Base-by-base conservation (phyloP, 345 rosid species). In the Hypericum androsaemum region DNA sequence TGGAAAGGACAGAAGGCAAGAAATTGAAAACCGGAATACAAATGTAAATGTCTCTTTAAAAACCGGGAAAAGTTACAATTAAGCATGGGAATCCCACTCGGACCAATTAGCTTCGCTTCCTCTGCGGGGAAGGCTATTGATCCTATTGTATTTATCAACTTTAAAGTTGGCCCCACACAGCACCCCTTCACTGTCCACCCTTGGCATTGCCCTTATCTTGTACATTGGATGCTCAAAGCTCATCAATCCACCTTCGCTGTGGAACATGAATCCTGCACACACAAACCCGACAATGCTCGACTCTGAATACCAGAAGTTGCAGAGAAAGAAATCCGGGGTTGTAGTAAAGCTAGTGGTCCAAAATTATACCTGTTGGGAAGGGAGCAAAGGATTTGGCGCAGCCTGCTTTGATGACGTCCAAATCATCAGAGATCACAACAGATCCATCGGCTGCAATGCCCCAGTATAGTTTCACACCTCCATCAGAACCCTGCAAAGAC, bases 321-420 rank as follows among this genome's bases (percentile, higher is more conserved):
- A 1, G 2, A 22, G 4, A 22, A 22, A 1, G 32, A 1, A 5
- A 46, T 12, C 13, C 3, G 28, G 14, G 28, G 10, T n/a, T 7
- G 32, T 12, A 13, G 7, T 16, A 49, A 16, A 22, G 10, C 10
- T 61, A 12, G n/a, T 22, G 32, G 32, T 4, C 32, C 32, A 22
- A 22, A 22, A 22, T 22, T 1, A 2, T 63, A 78, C 83, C 80
- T 16, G 77, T 41, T 53, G 84, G 80, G 58, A 79, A 79, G 17
- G 87, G 77, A 7, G 81, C 68, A 39, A 47, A 76, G 41, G 80
- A 82, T 64, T 78, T 82, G 39, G 80, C 78, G 63, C 95, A 85
- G 15, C 77, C 79, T 22, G 60, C 72, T 72, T 61, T 68, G 11
- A 76, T 67, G 9, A 77, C 61, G 7, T 72, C 68, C 1, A 71